Conservation (phyloP, 1,284 basidiomycete genomes). For the Boletellus deceptivus region DNA sequence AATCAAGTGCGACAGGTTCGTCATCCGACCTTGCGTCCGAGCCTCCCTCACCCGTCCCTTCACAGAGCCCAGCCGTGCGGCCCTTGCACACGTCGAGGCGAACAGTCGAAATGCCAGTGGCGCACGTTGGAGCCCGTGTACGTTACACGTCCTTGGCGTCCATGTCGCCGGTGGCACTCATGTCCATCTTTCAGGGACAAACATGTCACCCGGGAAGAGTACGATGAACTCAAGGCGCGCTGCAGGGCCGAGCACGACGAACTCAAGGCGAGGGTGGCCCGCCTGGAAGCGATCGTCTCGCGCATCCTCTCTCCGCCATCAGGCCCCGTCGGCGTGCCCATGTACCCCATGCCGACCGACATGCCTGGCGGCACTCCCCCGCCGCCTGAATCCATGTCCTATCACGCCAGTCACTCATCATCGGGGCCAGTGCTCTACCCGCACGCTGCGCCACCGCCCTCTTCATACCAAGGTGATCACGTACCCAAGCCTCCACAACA, state of each 20-base stretch:
- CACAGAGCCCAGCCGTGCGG: constrained; percentile 54
- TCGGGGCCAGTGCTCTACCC: constrained; percentile 29
- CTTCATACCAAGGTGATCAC: constrained; percentile 29
- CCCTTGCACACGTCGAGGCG: constrained; percentile 52
- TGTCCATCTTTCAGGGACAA: constrained; percentile 45
- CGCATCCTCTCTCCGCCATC: constrained; percentile 30
- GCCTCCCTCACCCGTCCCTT: not conserved
- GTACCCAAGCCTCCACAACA: constrained; percentile 27
- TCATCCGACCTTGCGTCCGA: constrained; percentile 13
- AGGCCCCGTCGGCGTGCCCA: constrained; percentile 28
- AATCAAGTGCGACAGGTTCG: constrained; percentile 60
- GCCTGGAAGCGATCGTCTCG: constrained; percentile 36
- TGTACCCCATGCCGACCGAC: constrained; percentile 33
- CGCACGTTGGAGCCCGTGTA: constrained; percentile 57
- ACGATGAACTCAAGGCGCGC: constrained; percentile 47
- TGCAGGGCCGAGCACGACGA: constrained; percentile 48
- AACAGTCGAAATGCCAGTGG: constrained; percentile 57
- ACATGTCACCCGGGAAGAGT: constrained; percentile 52
- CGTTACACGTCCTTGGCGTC: constrained; percentile 19
- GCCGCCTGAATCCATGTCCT: constrained; percentile 29
- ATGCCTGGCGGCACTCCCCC: constrained; percentile 24
- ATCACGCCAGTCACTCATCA: constrained; percentile 28
- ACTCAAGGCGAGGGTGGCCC: constrained; percentile 41
- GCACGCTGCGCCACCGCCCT: constrained; percentile 16
- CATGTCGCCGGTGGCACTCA: constrained; percentile 9